phyloP scores from a whole-genome alignment of 2,329 filamentous ascomycete genomes.

The Coniella lustricola region DNA sequence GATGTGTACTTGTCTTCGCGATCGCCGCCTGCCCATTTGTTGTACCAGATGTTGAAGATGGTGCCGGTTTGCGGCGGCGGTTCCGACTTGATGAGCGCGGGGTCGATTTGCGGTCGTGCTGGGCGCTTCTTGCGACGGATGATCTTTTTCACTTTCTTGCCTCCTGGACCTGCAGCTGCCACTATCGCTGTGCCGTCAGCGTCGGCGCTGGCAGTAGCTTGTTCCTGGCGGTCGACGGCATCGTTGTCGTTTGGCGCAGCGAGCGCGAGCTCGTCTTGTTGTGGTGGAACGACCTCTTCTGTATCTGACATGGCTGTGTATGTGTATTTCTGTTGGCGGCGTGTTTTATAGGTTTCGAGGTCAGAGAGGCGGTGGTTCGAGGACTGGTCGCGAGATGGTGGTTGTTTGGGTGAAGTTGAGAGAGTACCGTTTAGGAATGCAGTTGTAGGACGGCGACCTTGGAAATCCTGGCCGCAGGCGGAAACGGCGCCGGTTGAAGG shows the following conservation, averaged over 20 bases:
- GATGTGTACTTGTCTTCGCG: slow-evolving; percentile 85
- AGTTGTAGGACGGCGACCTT: too few species aligned
- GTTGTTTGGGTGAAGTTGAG: background rate
- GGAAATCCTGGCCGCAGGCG: background rate
- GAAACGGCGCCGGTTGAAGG: slow-evolving; percentile 2
- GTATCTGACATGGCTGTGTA: slow-evolving; percentile 20
- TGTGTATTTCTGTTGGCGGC: background rate
- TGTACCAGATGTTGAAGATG: slow-evolving; percentile 98
- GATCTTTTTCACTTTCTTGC: slow-evolving; percentile 77
- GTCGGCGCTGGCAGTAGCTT: slow-evolving; percentile 15
- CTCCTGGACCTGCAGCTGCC: slow-evolving; percentile 23
- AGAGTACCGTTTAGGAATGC: too few species aligned
- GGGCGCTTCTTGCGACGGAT: slow-evolving; percentile 86
- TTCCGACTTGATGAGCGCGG: slow-evolving; percentile 72
- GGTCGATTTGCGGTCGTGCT: slow-evolving; percentile 84
- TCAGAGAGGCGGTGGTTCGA: background rate
- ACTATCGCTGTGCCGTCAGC: too few species aligned
- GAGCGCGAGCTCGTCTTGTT: slow-evolving; percentile 27
- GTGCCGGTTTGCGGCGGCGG: slow-evolving; percentile 88
- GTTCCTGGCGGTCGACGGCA: slow-evolving; percentile 31
- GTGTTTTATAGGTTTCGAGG: background rate
- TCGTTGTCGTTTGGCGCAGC: slow-evolving; percentile 32
- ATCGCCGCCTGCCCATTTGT: slow-evolving; percentile 96
- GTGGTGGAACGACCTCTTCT: slow-evolving; percentile 7
- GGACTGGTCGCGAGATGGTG: too few species aligned